Base-by-base conservation (phyloP, 2,329 filamentous ascomycete species). In the Domatiomyces globalis region DNA sequence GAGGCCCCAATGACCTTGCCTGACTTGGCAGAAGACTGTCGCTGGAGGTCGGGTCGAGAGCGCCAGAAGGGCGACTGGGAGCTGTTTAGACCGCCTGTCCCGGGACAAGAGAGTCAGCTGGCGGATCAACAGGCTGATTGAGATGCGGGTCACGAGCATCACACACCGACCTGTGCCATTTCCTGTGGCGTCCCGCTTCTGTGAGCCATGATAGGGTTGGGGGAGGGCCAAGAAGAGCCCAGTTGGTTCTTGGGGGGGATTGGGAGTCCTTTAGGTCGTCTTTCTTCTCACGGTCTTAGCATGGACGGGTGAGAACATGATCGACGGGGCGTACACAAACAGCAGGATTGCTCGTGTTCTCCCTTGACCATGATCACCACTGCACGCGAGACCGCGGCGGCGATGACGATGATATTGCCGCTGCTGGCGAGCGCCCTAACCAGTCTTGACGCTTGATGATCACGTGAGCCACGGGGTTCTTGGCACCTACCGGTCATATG, bases 121-220 rank as follows among this genome's bases (percentile, higher is more conserved):
- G 42, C 46, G 39, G 17, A 20, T 33, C 18, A 43, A 22, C n/a
- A 27, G 7, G 2, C 20, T 25, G 9, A 46, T 29, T 15, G 10
- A 15, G 12, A 39, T n/a, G 9, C 10, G 19, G 12, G 42, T 51
- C 52, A 54, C 52, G 54, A 58, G 63, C 63, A 61, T 63, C 63
- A 84, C 82, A 77, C 83, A 96, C 92, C 90, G 75, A 98, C 89
- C 84, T 98, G 90, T 62, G 95, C 87, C 92, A 98, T 98, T 78
- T 98, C 92, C 65, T 83, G 79, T 58, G 77, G 73, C 60, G 77
- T 74, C 73, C 33, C 33, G 15, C 87, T 87, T 73, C 84, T 84
- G 18, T 69, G 77, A 72, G 70, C 76, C 66, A 67, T 67, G 10
- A 42, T 49, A 20, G 22, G 20, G 39, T 22, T 43, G 43, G 19